phyloP scores from a whole-genome alignment of 2,329 filamentous ascomycete species.

The Pyrenophora tritici-repentis region DNA sequence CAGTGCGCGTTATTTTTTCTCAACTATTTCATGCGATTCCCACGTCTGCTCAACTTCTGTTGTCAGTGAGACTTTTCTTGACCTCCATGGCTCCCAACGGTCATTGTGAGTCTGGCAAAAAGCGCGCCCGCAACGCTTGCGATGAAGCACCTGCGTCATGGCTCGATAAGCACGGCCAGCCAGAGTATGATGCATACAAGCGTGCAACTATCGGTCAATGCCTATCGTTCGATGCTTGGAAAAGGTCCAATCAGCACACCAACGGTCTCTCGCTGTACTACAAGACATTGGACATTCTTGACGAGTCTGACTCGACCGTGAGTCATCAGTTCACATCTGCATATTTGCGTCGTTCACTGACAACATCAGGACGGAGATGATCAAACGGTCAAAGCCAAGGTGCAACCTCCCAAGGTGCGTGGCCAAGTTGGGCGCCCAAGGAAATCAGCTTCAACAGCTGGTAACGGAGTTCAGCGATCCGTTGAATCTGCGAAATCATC shows the following conservation, averaged over 20 bases:
- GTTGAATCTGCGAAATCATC: constrained; percentile 23
- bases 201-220: constrained; percentile 26
- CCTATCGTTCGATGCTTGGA: constrained; percentile 41
- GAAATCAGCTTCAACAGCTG: constrained; percentile 34
- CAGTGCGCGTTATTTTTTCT: constrained; percentile 14
- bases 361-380: constrained; percentile 33
- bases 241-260: constrained; percentile 28
- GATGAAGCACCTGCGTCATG: constrained; percentile 22
- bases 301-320: constrained; percentile 38
- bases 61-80: constrained; percentile 12
- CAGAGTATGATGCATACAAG: constrained; percentile 35
- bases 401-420: constrained; percentile 26
- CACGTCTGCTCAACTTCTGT: constrained; percentile 11
- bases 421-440: constrained; percentile 30
- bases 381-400: constrained; percentile 19
- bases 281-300: constrained; percentile 35
- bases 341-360: constrained; percentile 20
- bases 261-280: constrained; percentile 39
- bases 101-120: constrained; percentile 13
- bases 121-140: constrained; percentile 10
- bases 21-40: constrained; percentile 8
- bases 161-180: constrained; percentile 26
- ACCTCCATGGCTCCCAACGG: constrained; percentile 29
- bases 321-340: constrained; percentile 11
- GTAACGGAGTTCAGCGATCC: constrained; percentile 24